A percentile compares a stretch with the other conserved stretches of the same genome.
Evolutionary conservation across 1,284 basidiomycete genomes (phyloP).

Genomic region (Vanrija humicola): DNA sequence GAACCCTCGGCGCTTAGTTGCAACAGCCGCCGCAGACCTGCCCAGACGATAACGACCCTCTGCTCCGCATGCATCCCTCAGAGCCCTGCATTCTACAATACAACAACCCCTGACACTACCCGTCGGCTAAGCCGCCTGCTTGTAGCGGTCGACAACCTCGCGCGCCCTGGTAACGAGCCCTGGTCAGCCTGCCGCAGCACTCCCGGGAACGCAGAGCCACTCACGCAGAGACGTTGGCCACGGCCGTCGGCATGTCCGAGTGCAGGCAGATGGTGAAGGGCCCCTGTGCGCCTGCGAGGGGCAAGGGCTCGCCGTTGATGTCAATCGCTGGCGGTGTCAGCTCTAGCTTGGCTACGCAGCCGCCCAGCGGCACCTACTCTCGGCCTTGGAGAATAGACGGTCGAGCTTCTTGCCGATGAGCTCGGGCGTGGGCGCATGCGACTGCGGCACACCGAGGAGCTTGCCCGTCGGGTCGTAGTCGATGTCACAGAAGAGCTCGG

Average conservation of each 20-base stretch:
- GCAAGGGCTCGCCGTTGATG: slow-evolving; percentile 14
- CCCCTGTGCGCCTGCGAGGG: slow-evolving; percentile 5
- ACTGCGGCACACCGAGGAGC: slow-evolving; percentile 35
- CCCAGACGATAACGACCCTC: no score
- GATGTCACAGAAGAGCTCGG: slow-evolving; percentile 37
- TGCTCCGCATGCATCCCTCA: no score
- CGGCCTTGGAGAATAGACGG: slow-evolving; percentile 67
- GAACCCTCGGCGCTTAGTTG: no score
- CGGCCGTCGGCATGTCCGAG: slow-evolving; percentile 31
- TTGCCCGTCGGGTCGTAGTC: slow-evolving; percentile 32
- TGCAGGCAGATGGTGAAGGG: slow-evolving; percentile 64
- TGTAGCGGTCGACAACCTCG: no score
- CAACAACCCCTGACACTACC: no score
- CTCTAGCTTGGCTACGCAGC: not conserved
- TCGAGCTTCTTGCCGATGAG: slow-evolving; percentile 68
- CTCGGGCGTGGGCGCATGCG: slow-evolving; percentile 11
- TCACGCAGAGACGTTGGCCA: slow-evolving; percentile 5
- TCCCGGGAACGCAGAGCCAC: no score
- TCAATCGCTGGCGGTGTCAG: slow-evolving; percentile 2
- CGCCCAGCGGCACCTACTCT: slow-evolving; percentile 13
- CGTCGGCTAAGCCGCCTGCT: no score
- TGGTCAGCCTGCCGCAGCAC: no score
- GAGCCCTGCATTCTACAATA: no score
- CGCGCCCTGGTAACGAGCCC: no score
- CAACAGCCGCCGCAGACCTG: no score